Conservation (phyloP, 2,329 filamentous ascomycete genomes). For the Didymella pinodella region DNA sequence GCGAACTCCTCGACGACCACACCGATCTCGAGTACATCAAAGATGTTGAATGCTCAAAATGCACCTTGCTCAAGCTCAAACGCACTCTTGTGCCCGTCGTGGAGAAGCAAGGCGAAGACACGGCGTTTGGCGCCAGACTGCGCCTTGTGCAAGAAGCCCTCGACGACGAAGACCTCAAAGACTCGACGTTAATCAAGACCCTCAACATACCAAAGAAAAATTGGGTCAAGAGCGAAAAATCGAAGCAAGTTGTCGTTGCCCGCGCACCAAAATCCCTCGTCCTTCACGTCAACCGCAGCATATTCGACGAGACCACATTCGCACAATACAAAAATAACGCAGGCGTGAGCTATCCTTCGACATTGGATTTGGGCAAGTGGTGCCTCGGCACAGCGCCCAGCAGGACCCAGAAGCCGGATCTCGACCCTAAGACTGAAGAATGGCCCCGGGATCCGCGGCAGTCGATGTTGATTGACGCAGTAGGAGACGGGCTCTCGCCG, state of each 20-base stretch:
- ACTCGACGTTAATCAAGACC: slow-evolving; percentile 60
- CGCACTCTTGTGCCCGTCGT: slow-evolving; percentile 42
- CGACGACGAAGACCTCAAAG: slow-evolving; percentile 75
- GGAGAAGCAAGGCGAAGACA: slow-evolving; percentile 44
- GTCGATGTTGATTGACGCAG: slow-evolving; percentile 71
- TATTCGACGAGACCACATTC: slow-evolving; percentile 86
- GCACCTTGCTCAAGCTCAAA: slow-evolving; percentile 73
- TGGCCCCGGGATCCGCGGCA: slow-evolving; percentile 74
- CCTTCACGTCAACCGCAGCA: slow-evolving; percentile 88
- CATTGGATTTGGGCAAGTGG: slow-evolving; percentile 83
- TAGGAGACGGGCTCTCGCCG: slow-evolving; percentile 46
- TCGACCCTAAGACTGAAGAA: slow-evolving; percentile 60
- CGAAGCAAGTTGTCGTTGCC: slow-evolving; percentile 86
- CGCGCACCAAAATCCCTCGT: slow-evolving; percentile 81
- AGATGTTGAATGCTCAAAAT: slow-evolving; percentile 90
- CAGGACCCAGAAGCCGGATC: slow-evolving; percentile 38
- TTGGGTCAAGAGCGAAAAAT: slow-evolving; percentile 81
- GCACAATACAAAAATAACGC: slow-evolving; percentile 84
- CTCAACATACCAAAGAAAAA: slow-evolving; percentile 64
- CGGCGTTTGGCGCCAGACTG: slow-evolving; percentile 63
- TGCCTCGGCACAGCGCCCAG: slow-evolving; percentile 69
- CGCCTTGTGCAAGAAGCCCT: slow-evolving; percentile 73
- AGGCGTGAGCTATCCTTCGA: slow-evolving; percentile 75
- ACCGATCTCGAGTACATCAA: slow-evolving; percentile 85
- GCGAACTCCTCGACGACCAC: slow-evolving; percentile 83